phyloP scores from a whole-genome alignment of 2,329 filamentous ascomycete species.

The Claviceps capensis region DNA sequence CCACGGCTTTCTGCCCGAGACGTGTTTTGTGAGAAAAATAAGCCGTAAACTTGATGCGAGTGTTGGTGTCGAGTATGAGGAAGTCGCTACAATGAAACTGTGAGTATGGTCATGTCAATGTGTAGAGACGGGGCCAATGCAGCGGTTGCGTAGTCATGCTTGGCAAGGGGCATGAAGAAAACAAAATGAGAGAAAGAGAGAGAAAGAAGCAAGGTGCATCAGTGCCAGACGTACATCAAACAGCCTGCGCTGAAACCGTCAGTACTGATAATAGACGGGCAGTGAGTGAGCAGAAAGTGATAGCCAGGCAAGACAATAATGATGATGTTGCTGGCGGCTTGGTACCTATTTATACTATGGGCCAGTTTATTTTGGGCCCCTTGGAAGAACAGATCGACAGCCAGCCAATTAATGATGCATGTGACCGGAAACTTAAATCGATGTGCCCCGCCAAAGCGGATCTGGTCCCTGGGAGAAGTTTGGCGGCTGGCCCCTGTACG shows the following conservation, averaged over 20 bases:
- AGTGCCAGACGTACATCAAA: not conserved
- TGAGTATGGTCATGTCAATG: not conserved
- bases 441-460: no score
- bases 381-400: no score
- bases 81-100: not conserved
- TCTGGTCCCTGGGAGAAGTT: no score
- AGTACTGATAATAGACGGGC: not conserved
- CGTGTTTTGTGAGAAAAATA: not conserved
- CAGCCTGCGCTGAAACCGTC: not conserved
- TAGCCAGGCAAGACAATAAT: not conserved
- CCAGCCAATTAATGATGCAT: no score
- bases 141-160: slow-evolving; percentile 1
- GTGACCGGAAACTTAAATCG: no score
- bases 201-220: not conserved
- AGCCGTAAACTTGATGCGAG: not conserved
- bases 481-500: no score
- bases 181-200: not conserved
- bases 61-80: not conserved
- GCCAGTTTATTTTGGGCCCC: no score
- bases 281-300: not conserved
- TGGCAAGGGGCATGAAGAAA: not conserved
- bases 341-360: no score
- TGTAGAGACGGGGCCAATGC: not conserved
- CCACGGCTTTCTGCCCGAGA: not conserved
- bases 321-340: not conserved